Conservation (phyloP, 768 basidiomycete genomes). For the Agrocybe chaxingu region DNA sequence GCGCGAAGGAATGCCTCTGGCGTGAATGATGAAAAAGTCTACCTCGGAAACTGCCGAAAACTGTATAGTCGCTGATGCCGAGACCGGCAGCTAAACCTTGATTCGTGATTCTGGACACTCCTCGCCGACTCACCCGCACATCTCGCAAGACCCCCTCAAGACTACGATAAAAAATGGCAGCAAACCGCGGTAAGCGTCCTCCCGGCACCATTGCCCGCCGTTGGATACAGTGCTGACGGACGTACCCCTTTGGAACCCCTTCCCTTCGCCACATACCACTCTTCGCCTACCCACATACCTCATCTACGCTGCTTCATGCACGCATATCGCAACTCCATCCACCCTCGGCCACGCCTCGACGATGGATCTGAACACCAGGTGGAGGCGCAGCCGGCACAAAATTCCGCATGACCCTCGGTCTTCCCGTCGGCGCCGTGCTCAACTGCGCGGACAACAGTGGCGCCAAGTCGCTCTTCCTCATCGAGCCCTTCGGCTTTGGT, state of each 20-base stretch:
- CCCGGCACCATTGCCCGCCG: neutral
- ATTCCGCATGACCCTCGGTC: conserved; percentile 92
- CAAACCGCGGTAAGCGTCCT: conserved; percentile 23
- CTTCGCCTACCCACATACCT: neutral
- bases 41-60: conserved; percentile 15
- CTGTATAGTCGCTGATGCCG: conserved; percentile 18
- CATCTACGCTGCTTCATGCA: neutral
- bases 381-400: conserved; percentile 87
- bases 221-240: conserved; percentile 7
- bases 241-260: neutral
- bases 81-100: conserved; percentile 20
- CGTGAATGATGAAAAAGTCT: too few species aligned
- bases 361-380: conserved; percentile 21
- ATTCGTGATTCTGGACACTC: conserved; percentile 5
- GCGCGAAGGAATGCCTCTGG: too few species aligned
- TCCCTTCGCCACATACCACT: neutral
- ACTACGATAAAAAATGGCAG: conserved; percentile 31
- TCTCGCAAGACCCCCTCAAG: conserved; percentile 25
- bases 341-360: neutral
- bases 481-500: conserved; percentile 94
- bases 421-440: conserved; percentile 90
- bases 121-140: neutral
- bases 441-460: conserved; percentile 99
- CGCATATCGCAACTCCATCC: neutral
- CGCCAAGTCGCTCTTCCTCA: conserved; percentile 92